Evolutionary conservation across 2,329 filamentous ascomycete species (phyloP).

Genomic region (Ophiosphaerella korrae): DNA sequence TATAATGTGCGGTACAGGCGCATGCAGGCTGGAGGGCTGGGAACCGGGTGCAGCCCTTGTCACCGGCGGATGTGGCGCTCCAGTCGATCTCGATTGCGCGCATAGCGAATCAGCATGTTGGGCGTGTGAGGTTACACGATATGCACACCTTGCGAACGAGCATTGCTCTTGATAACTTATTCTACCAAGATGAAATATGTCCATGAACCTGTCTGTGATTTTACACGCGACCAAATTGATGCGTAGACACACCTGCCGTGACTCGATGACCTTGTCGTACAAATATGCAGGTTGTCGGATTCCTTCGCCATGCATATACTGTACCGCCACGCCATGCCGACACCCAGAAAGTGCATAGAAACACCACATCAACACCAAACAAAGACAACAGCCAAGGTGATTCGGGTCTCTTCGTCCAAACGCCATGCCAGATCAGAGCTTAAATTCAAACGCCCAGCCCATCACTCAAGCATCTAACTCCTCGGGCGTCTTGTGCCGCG

Average conservation of each 20-base stretch:
- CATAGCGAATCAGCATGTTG: not conserved
- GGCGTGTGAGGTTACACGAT: not conserved
- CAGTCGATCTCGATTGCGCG: not conserved
- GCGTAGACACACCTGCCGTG: not conserved
- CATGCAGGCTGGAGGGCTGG: too few species aligned
- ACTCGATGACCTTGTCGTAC: not conserved
- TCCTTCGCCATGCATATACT: constrained; percentile 13
- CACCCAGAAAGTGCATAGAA: not conserved
- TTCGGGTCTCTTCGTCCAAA: too few species aligned
- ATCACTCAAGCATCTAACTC: constrained; percentile 42
- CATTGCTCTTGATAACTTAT: too few species aligned
- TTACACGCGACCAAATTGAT: too few species aligned
- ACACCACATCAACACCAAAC: not conserved
- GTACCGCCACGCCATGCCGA: constrained; percentile 1
- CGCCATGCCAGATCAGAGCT: too few species aligned
- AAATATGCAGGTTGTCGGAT: constrained; percentile 1
- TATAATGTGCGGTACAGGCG: not conserved
- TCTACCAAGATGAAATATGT: too few species aligned
- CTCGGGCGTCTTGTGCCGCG: constrained; percentile 61
- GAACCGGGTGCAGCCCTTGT: too few species aligned
- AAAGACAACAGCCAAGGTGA: not conserved
- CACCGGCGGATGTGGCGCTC: not conserved
- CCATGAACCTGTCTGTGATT: too few species aligned
- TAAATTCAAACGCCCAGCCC: too few species aligned
- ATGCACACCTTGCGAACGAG: too few species aligned